phyloP scores from a whole-genome alignment of 73 alveolate species.

The Paramecium tetraurelia region DNA sequence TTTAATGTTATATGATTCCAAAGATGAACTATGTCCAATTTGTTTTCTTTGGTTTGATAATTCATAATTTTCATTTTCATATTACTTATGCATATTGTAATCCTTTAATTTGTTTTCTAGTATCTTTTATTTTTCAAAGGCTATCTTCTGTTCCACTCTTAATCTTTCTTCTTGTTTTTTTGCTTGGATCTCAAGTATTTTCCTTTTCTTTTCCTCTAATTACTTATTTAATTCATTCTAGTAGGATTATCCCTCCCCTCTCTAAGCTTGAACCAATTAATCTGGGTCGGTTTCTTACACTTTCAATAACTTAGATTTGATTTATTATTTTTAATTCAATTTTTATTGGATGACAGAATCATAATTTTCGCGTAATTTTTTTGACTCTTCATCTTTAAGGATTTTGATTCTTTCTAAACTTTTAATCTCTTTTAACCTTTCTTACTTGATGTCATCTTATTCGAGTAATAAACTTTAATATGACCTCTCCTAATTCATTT shows the following conservation, averaged over 20 bases:
- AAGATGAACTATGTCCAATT: neutral
- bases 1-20: neutral
- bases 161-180: slow-evolving; percentile 22
- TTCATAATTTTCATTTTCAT: neutral
- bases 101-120: slow-evolving; percentile 3
- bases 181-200: neutral
- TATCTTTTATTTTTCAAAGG: slow-evolving; percentile 20
- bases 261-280: neutral
- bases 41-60: neutral
- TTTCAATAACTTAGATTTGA: neutral
- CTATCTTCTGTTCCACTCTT: neutral
- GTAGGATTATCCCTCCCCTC: neutral
- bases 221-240: neutral
- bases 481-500: slow-evolving; percentile 12
- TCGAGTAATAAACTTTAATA: neutral
- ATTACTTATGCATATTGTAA: neutral
- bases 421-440: neutral
- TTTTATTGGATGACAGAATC: neutral
- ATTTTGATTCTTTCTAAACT: slow-evolving; percentile 17
- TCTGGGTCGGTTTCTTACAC: neutral
- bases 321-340: neutral
- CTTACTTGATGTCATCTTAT: neutral
- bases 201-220: slow-evolving; percentile 1
- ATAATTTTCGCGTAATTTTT: neutral
- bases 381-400: neutral